phyloP scores from a whole-genome alignment of 1,139 yeast species.

The Sugiyamaella castrensis region DNA sequence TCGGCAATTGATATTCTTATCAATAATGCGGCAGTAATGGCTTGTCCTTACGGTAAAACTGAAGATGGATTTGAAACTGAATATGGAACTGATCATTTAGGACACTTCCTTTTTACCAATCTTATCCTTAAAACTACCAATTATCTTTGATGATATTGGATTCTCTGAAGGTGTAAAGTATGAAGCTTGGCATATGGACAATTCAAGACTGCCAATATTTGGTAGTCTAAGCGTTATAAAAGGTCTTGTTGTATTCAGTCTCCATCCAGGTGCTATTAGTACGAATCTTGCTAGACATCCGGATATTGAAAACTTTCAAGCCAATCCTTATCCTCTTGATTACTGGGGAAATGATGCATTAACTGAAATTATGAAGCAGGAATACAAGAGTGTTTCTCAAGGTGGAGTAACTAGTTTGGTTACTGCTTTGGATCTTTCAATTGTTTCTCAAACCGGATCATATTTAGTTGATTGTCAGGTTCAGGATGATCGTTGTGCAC shows the following conservation, averaged over 20 bases:
- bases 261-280: constrained; percentile 20
- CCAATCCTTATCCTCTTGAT: constrained; percentile 4
- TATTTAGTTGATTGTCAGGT: constrained; percentile 12
- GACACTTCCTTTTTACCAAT: constrained; percentile 46
- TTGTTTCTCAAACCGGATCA: constrained; percentile 3
- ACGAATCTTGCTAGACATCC: constrained; percentile 9
- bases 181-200: constrained; percentile 27
- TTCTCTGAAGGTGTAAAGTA: constrained; percentile 19
- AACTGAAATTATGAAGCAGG: not conserved
- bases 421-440: constrained; percentile 13
- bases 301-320: constrained; percentile 1
- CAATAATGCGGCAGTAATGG: constrained; percentile 22
- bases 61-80: constrained; percentile 66
- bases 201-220: constrained; percentile 31
- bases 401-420: constrained; percentile 12
- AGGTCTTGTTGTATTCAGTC: constrained; percentile 15
- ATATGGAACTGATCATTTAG: constrained; percentile 68
- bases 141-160: constrained; percentile 30
- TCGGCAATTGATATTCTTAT: constrained; percentile 14
- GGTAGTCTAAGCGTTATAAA: constrained; percentile 4
- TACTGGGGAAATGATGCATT: constrained; percentile 12
- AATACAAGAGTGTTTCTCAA: constrained; percentile 6
- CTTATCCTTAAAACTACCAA: constrained; percentile 24
- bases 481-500: constrained; percentile 6
- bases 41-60: constrained; percentile 14